phyloP scores from a whole-genome alignment of 2,329 filamentous ascomycete species.

The Neopestalotiopsis sp. region DNA sequence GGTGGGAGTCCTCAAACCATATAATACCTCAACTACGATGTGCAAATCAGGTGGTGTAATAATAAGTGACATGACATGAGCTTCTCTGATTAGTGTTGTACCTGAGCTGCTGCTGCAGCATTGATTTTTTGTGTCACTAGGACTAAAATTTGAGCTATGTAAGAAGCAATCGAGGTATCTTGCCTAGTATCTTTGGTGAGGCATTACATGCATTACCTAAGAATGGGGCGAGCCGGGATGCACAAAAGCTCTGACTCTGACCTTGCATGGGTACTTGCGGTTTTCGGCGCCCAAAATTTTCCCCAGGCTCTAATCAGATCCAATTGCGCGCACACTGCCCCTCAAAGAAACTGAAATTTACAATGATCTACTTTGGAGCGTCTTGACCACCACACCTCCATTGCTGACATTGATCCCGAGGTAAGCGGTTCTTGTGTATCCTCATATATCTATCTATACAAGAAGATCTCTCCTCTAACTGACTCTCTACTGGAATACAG shows the following conservation, averaged over 20 bases:
- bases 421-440: background rate
- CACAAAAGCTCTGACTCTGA: conserved; percentile 6
- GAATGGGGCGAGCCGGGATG: background rate
- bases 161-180: background rate
- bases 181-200: background rate
- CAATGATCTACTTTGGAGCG: conserved; percentile 1
- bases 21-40: background rate
- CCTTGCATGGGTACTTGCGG: conserved; percentile 8
- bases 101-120: background rate
- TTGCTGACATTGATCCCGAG: conserved; percentile 6
- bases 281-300: conserved; percentile 18
- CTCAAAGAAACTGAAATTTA: conserved; percentile 14
- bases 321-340: conserved; percentile 9
- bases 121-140: background rate
- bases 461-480: background rate
- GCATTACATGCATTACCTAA: conserved; percentile 15
- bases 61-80: background rate
- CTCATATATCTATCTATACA: background rate
- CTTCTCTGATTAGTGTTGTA: background rate
- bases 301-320: background rate
- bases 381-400: background rate
- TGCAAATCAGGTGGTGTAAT: background rate
- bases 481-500: background rate
- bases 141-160: background rate
- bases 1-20: background rate